Percentiles rank a stretch among this genome's conserved stretches.
phyloP scores from a whole-genome alignment of 208 protist species.

The Trypanosoma congolense region DNA sequence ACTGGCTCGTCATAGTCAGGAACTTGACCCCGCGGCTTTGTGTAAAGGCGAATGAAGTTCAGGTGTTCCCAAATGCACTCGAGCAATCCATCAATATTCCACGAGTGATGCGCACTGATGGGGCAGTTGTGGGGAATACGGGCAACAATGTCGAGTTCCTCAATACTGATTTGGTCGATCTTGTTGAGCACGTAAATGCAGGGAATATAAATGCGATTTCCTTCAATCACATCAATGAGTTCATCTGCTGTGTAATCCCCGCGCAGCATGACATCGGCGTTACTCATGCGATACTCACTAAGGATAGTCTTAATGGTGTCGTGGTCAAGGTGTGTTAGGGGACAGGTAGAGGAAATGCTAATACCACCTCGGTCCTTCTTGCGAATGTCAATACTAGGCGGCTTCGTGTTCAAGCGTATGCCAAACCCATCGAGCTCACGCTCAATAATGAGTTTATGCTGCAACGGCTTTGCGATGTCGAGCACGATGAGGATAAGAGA shows the following conservation, averaged over 20 bases:
- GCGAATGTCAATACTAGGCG: constrained; percentile 95
- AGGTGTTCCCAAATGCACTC: constrained; percentile 99
- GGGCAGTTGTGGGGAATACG: constrained; percentile 96
- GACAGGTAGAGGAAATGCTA: constrained; percentile 83
- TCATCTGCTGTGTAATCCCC: constrained; percentile 95
- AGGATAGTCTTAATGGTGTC: constrained; percentile 93
- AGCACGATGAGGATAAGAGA: constrained; percentile 98
- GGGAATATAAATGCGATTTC: constrained; percentile 95
- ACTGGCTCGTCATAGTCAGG: constrained; percentile 98
- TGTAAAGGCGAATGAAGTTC: constrained; percentile 97
- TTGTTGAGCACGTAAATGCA: constrained; percentile 98
- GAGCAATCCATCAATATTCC: constrained; percentile 98
- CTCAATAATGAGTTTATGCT: constrained; percentile 94
- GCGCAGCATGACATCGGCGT: constrained; percentile 93
- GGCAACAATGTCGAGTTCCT: constrained; percentile 96
- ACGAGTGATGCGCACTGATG: constrained; percentile 94
- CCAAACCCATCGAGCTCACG: constrained; percentile 98
- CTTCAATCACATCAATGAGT: constrained; percentile 98
- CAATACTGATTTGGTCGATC: constrained; percentile 98
- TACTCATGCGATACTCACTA: constrained; percentile 94
- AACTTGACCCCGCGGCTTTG: constrained; percentile 96
- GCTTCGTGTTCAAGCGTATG: constrained; percentile 97
- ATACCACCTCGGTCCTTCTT: constrained; percentile 93
- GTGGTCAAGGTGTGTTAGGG: constrained; percentile 84
- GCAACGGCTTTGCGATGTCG: constrained; percentile 96